Base-by-base conservation (phyloP, 1,284 basidiomycete species). In the Heterobasidion irregulare region DNA sequence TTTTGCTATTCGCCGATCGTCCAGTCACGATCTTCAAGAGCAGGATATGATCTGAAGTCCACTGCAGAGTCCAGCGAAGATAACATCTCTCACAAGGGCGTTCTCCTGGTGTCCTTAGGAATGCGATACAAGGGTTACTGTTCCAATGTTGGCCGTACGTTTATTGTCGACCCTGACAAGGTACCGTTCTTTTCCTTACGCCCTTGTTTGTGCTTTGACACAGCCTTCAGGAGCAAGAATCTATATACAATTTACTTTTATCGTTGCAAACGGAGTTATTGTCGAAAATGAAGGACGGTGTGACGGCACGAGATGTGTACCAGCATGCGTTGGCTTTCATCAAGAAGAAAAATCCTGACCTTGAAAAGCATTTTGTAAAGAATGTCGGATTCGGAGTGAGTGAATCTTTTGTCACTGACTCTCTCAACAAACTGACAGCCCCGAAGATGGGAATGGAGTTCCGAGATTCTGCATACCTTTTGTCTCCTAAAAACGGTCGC, bases 1-100 rank as follows among this genome's bases (percentile, higher is more conserved):
- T 96, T 95, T 73, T 92, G 92, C 62, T 98, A 96, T 69, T 85
- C 91, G 5, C 95, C 96, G 2, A 95, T 98, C 68, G 92, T 98
- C 65, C 95, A 98, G 66, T 98, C 94, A 2, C 89, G 89, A 54
- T 90, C 92, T 15, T 85, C 84, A 45, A 80, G 76, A 57, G 75
- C 78, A 6, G 89, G 91, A 12, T 98, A 97, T 67, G 95, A 98
- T 66, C 76, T 98, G 52, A 84, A 87, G 59, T 87, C 89, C 26
- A 92, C 86, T 1, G 93, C 92, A 0, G 86, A 92, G 67, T 95
- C 94, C 2, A 87, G 89, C 32, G 73, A 80, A 35, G 90, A 96
- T 64, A 80, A 81, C 57, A 89, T 98, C 60, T 86, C 92, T 16
- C 88, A 94, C 68, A 89, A 94, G 58, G 95, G 94, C 33, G 92